Base-by-base conservation (phyloP, 2,329 filamentous ascomycete species). In the Blastomyces percursus region DNA sequence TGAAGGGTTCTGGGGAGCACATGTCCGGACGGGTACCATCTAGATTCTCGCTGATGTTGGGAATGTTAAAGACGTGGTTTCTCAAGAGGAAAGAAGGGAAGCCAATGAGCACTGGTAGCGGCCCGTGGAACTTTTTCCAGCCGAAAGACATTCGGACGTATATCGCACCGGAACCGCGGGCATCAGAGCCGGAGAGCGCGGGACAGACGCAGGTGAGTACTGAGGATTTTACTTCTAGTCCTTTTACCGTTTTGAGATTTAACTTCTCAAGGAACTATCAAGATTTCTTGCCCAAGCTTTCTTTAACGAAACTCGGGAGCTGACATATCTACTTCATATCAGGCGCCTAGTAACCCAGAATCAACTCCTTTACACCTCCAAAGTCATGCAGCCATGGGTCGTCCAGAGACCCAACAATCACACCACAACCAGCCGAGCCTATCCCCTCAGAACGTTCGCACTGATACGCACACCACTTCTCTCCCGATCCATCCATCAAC, bases 41-140 rank as follows among this genome's bases (percentile, higher is more conserved):
- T 59, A 91, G 90, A 72, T 91, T 91, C 66, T 78, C 88, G 2
- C 80, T 89, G 63, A 85, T 91, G 6, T 76, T 91, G 11, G 78
- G 82, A 59, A 87, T 91, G 85, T 75, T 92, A 32, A 83, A 84
- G 51, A 82, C 80, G 32, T 90, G 88, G 87, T 89, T 88, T 71
- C 72, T 71, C 64, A 79, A 76, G 65, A 82, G 69, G 78, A 84
- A 72, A 54, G 74, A 74, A 58, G 71, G 75, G 60, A 66, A 64
- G 65, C 30, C 62, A 61, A 16, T 50, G 32, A 35, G 32, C 16
- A 48, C 61, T 24, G 16, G 21, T 63, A 40, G 40, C 52, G 68
- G 6, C 5, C 24, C 56, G 62, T 63, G 4, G 67, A 63, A 3
- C 46, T 70, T 74, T 9, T 64, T 65, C 32, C 61, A 59, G 51